Evolutionary conservation across 306 rosid species (phyloP).

Genomic region (Pyrus pyrifolia): DNA sequence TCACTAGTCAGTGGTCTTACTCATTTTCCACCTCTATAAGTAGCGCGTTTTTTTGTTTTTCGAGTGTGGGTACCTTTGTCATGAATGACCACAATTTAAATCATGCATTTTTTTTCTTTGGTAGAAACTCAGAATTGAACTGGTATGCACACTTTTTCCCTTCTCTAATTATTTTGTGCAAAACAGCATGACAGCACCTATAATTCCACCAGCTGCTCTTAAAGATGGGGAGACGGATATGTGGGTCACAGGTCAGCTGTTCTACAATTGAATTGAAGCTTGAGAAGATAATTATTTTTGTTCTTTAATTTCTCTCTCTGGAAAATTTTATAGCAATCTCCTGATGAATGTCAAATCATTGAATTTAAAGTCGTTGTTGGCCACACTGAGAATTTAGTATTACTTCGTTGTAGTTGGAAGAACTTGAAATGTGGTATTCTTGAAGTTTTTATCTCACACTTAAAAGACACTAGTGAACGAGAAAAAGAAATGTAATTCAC

Average conservation of each 20-base stretch:
- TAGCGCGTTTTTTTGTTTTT: neutral
- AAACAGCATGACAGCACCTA: slow-evolving; percentile 90
- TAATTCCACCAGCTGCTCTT: slow-evolving; percentile 71
- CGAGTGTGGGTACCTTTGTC: neutral
- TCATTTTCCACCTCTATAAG: neutral
- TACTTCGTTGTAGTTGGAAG: too few species aligned
- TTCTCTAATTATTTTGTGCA: neutral
- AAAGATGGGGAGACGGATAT: slow-evolving; percentile 75
- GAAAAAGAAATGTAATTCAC: neutral
- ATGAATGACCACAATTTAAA: neutral
- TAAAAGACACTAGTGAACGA: neutral
- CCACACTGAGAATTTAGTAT: neutral
- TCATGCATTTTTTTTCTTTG: neutral
- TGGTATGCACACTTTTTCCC: neutral
- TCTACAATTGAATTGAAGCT: slow-evolving; percentile 14
- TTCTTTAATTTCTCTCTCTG: neutral
- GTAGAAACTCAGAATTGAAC: slow-evolving; percentile 5
- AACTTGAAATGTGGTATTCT: neutral
- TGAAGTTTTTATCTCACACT: neutral
- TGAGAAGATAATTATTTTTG: neutral
- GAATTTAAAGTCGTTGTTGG: neutral
- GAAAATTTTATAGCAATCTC: neutral
- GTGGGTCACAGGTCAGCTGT: slow-evolving; percentile 61
- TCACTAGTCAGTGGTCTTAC: neutral
- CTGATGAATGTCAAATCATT: neutral